Evolutionary conservation across 805 yeast genomes (phyloP), one percentile per base, ranked within the genome.

Genomic region (Metschnikowia anglica): DNA sequence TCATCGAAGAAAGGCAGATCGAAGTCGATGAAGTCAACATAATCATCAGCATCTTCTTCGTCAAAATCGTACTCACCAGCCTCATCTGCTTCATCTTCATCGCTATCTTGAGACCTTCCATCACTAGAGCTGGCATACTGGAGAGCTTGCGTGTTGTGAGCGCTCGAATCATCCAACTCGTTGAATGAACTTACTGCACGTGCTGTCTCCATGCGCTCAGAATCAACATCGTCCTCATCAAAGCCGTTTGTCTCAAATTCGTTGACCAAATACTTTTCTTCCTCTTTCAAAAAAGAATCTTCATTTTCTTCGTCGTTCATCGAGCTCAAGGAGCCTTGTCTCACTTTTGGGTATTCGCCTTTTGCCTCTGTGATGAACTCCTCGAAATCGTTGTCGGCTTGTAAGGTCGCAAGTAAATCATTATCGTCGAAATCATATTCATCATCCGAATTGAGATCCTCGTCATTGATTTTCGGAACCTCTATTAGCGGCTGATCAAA

Each of bases 371-470:
- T 46, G 40, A 24, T 43, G 43, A 69, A 68, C 42, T 70, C 74
- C 30, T 68, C 75, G 13, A 63, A 43, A 45, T 71, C 76, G 37
- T 70, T 69, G 43, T 72, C 77, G 1, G 73, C 76, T 48, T 72
- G 74, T 25, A 72, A 56, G 2, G 76, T 72, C 13, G 76, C 76
- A 32, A 71, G 56, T 24, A 71, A 55, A 46, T 69, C 76, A 47
- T 71, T 70, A 49, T 71, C 76, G 52, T 71, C 82, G 46, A 77
- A 72, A 51, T 77, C 82, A 52, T 82, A 81, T 54, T 81, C 90
- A 9, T 79, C 88, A 43, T 81, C 88, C 0, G 84, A 77, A 44
- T 65, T 66, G 32, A 68, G 52, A 36, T 70, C 77, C 20, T 66
- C 70, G 19, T 76, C 81, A 35, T 71, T 70, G 45, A 78, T 62